Conservation (phyloP, 306 rosid species). For the Medicago ruthenica region DNA sequence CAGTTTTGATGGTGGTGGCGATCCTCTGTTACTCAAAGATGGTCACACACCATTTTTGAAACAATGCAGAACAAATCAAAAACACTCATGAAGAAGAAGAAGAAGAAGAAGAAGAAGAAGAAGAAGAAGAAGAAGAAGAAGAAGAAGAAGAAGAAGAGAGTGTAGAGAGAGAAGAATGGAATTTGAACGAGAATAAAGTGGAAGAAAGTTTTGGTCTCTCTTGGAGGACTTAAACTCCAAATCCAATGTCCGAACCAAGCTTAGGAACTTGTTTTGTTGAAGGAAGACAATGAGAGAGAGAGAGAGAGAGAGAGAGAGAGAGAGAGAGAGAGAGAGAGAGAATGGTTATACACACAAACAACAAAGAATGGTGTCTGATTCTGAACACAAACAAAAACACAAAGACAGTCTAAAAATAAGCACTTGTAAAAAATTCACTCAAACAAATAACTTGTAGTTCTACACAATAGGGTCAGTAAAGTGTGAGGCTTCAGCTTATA, state of each 20-base stretch:
- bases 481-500: constrained; percentile 51
- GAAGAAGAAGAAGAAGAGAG: constrained; percentile 44
- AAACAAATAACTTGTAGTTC: neutral
- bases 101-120: constrained; percentile 44
- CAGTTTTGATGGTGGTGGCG: constrained; percentile 10
- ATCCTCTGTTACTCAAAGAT: constrained; percentile 42
- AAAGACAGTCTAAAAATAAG: neutral
- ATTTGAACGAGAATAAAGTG: constrained; percentile 61
- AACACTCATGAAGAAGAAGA: neutral
- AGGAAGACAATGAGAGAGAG: neutral
- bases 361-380: neutral
- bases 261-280: constrained; percentile 54
- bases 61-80: constrained; percentile 43
- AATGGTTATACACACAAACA: neutral
- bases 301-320: neutral
- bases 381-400: neutral
- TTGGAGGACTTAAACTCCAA: constrained; percentile 72
- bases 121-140: constrained; percentile 41
- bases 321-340: neutral
- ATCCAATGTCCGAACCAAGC: constrained; percentile 67
- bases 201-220: constrained; percentile 47
- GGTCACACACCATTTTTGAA: neutral
- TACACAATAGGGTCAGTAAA: constrained; percentile 46
- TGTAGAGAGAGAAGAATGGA: neutral
- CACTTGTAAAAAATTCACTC: too few species aligned